Conservation (phyloP, 139 green algal genomes). For the Coelastrella sp. region DNA sequence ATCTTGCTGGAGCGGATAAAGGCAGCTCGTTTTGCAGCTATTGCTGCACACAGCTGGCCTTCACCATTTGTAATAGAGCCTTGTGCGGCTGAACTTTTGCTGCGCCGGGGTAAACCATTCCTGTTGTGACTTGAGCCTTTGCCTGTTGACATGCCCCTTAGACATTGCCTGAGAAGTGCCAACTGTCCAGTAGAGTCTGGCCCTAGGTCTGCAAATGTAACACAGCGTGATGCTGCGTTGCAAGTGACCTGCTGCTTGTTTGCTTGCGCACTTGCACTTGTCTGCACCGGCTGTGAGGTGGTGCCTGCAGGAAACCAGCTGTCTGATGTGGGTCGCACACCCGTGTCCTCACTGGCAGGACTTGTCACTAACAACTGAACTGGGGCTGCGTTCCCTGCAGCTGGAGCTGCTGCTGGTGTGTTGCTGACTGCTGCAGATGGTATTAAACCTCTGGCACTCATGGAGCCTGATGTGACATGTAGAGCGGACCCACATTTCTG, state of each 20-base stretch:
- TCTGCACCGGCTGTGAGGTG: not conserved
- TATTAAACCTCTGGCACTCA: no score
- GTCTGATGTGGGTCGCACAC: no score
- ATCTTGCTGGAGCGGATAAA: conserved; percentile 37
- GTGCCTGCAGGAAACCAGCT: not conserved
- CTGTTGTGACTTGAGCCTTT: not conserved
- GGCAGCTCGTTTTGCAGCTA: conserved; percentile 32
- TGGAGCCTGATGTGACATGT: not conserved
- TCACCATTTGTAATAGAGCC: no score
- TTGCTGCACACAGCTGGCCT: not conserved
- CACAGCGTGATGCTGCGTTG: not conserved
- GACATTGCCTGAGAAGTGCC: not conserved
- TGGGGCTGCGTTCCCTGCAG: not conserved
- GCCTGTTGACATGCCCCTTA: not conserved
- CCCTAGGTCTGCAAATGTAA: conserved; percentile 38
- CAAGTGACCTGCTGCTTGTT: not conserved
- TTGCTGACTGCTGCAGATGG: not conserved
- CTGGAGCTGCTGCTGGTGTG: not conserved
- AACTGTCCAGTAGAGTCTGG: not conserved
- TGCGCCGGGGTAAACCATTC: not conserved
- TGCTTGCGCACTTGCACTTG: not conserved
- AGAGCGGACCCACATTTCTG: no score
- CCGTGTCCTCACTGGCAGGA: no score
- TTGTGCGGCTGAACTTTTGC: not conserved
- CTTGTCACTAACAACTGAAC: not conserved